Evolutionary conservation across 2,329 filamentous ascomycete genomes (phyloP).

Genomic region (Tolypocladium tundrense): DNA sequence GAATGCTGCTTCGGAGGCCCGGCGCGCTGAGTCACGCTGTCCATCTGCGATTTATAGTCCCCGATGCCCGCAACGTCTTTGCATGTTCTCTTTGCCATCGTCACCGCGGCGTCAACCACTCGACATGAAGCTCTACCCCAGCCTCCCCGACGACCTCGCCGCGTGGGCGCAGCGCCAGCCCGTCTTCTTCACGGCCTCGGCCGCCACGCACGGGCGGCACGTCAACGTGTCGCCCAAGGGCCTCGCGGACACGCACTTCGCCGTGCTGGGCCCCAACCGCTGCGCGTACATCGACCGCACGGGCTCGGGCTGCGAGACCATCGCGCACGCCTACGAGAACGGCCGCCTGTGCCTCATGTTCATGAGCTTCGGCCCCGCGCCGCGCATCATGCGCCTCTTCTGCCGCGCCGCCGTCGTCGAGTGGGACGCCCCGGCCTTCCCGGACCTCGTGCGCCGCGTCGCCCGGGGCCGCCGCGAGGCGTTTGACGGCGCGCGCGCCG

Average conservation of each 20-base stretch:
- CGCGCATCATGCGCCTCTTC: slow-evolving; percentile 55
- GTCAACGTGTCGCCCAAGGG: slow-evolving; percentile 73
- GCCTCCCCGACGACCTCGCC: slow-evolving; percentile 43
- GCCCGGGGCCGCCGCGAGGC: slow-evolving; percentile 22
- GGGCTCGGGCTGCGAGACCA: slow-evolving; percentile 67
- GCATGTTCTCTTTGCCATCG: no score
- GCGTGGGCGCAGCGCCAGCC: slow-evolving; percentile 57
- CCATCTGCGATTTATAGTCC: not conserved
- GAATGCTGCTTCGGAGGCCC: not conserved
- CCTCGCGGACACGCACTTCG: slow-evolving; percentile 49
- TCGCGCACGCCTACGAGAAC: slow-evolving; percentile 68
- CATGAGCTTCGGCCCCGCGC: slow-evolving; percentile 49
- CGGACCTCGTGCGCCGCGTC: slow-evolving; percentile 32
- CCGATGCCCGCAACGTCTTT: no score
- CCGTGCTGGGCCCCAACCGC: slow-evolving; percentile 46
- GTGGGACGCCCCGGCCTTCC: slow-evolving; percentile 41
- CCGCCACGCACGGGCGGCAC: slow-evolving; percentile 56
- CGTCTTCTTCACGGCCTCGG: slow-evolving; percentile 67
- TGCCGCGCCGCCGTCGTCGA: slow-evolving; percentile 51
- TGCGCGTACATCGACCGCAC: slow-evolving; percentile 65
- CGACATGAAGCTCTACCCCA: slow-evolving; percentile 50
- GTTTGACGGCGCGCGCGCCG: slow-evolving; percentile 43
- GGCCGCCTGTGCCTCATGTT: slow-evolving; percentile 67
- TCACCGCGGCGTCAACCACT: no score
- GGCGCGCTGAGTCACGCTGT: not conserved